Evolutionary conservation across 176 grass and related monocot genomes (phyloP).

Genomic region (Aegilops sharonensis): DNA sequence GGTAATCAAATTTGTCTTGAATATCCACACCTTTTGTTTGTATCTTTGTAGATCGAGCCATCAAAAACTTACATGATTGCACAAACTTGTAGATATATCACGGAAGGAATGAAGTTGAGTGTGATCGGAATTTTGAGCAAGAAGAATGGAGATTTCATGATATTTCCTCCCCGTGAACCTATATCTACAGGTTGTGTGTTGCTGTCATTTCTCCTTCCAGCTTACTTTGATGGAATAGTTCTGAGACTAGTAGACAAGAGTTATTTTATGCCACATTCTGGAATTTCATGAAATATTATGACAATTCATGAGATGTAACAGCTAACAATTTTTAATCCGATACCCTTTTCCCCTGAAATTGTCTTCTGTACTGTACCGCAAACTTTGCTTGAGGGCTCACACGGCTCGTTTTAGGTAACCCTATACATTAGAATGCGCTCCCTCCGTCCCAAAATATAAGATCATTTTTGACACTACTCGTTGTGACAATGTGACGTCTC

Average conservation of each 20-base stretch:
- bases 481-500: background rate
- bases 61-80: conserved; percentile 11
- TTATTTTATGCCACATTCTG: conserved; percentile 48
- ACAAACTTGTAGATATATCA: conserved; percentile 58
- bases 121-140: conserved; percentile 82
- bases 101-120: conserved; percentile 73
- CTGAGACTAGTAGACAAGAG: conserved; percentile 53
- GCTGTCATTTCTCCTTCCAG: conserved; percentile 67
- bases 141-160: conserved; percentile 58
- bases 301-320: conserved; percentile 36
- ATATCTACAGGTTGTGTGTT: conserved; percentile 70
- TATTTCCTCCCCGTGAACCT: conserved; percentile 69
- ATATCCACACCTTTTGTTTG: conserved; percentile 7
- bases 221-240: conserved; percentile 74
- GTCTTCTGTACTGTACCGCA: conserved; percentile 17
- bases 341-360: conserved; percentile 24
- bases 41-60: background rate
- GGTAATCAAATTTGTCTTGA: conserved; percentile 45
- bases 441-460: no score
- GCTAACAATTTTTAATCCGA: conserved; percentile 31
- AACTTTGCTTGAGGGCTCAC: conserved; percentile 25
- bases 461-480: background rate
- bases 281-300: conserved; percentile 34
- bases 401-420: conserved; percentile 20
- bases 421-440: conserved; percentile 13